Conservation (phyloP, 768 basidiomycete genomes). For the Trametes punicea region DNA sequence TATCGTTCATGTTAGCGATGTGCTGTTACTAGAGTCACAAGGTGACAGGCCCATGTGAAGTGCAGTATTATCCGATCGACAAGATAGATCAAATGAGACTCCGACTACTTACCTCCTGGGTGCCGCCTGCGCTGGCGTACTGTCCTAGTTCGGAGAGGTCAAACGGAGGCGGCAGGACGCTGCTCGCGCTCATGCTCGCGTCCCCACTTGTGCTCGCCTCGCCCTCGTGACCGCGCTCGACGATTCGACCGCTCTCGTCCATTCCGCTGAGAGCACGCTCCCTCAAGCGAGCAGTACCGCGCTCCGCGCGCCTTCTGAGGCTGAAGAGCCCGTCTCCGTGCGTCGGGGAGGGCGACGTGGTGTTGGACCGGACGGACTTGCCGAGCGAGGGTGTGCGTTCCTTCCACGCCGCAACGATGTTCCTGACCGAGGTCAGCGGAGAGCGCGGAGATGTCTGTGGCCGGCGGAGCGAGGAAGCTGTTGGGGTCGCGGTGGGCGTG, state of each 20-base stretch:
- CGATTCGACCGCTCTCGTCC: slow-evolving; percentile 12
- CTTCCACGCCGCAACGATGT: slow-evolving; percentile 79
- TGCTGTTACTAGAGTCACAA: background rate
- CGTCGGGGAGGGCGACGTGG: slow-evolving; percentile 21
- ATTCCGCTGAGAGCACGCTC: slow-evolving; percentile 16
- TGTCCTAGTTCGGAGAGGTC: slow-evolving; percentile 46
- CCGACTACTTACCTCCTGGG: slow-evolving; percentile 41
- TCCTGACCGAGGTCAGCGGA: slow-evolving; percentile 67
- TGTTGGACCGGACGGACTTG: slow-evolving; percentile 21
- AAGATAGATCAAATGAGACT: slow-evolving; percentile 7
- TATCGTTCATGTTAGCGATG: slow-evolving; percentile 10
- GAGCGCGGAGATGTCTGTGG: slow-evolving; percentile 65
- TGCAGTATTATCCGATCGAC: background rate
- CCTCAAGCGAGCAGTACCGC: slow-evolving; percentile 29
- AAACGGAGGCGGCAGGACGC: slow-evolving; percentile 42
- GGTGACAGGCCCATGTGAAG: background rate
- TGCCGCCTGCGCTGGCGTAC: slow-evolving; percentile 36
- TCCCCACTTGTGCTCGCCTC: slow-evolving; percentile 32
- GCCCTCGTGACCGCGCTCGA: slow-evolving; percentile 4
- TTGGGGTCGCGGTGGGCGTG: slow-evolving; percentile 33
- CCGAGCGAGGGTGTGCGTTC: slow-evolving; percentile 55
- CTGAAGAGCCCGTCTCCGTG: slow-evolving; percentile 49
- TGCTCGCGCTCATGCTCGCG: slow-evolving; percentile 29
- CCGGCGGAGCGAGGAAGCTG: slow-evolving; percentile 52
- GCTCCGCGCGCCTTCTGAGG: slow-evolving; percentile 42